phyloP scores from a whole-genome alignment of 176 grass and related monocot species.

The Triticum timopheevii region DNA sequence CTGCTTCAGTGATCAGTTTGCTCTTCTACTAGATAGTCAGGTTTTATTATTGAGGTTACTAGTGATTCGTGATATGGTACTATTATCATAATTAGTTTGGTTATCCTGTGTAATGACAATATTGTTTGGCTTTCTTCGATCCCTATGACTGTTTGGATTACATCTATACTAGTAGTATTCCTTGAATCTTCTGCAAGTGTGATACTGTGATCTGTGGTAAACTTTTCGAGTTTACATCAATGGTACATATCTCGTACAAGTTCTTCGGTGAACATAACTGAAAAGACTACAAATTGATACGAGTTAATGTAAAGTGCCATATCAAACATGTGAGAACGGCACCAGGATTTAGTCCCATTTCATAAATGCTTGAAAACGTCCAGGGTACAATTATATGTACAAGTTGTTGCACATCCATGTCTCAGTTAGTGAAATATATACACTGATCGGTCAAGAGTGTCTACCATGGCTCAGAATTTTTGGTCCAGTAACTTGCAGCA shows the following conservation, averaged over 20 bases:
- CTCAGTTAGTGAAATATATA: conserved; percentile 11
- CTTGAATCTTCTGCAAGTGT: no score
- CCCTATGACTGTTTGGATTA: not conserved
- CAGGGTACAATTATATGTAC: conserved; percentile 10
- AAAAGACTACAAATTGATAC: not conserved
- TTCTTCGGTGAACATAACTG: not conserved
- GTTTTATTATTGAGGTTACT: not conserved
- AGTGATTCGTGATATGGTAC: not conserved
- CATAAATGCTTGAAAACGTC: not conserved
- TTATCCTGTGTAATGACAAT: not conserved
- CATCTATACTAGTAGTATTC: not conserved
- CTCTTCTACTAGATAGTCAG: not conserved
- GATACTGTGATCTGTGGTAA: no score
- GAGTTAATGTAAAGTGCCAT: not conserved
- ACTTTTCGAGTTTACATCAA: no score
- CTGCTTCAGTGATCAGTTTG: conserved; percentile 12
- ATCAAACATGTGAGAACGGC: not conserved
- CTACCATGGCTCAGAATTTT: conserved; percentile 80
- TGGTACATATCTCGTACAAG: no score
- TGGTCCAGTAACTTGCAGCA: conserved; percentile 59
- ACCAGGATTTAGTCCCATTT: not conserved
- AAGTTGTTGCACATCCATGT: not conserved
- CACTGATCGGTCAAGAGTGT: not conserved
- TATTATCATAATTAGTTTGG: not conserved
- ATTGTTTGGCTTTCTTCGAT: not conserved